Base-by-base conservation (phyloP, 352 stramenopile genomes). In the Globisporangium paddicum region DNA sequence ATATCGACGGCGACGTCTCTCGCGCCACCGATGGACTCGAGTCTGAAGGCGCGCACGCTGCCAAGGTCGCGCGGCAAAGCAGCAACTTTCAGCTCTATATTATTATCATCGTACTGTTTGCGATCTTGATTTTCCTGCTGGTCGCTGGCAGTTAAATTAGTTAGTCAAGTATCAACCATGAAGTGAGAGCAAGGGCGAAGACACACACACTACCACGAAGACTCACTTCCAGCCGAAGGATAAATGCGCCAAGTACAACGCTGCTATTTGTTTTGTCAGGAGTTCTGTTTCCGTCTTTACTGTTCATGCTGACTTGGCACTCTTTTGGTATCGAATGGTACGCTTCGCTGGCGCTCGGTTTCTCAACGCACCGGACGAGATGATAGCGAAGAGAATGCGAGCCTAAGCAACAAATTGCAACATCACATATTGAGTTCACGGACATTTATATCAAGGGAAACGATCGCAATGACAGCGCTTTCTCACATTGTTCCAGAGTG, bases 61-160 rank as follows among this genome's bases (percentile, higher is more conserved):
- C 82, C 11, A 73, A 85, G 66, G 92, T 96, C 64, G 96, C 96
- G 63, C 93, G 94, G 63, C 77, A 97, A 57, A 98, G 96, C 74
- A 91, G 96, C 69, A 96, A 97, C 68, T 96, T 97, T 62, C 96
- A 96, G 68, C 74, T 97, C 49, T 97, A 97, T 73, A 64, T 97
- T 38, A 92, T 86, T 61, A 97, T 97, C 71, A 64, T 94, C 57
- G 74, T 96, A 41, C 72, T 96, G 26, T 67, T 89, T 50, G 72
- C 86, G 56, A 92, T 96, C 61, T 79, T 97, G 62, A 84, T 95
- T 51, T 89, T 97, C 67, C 74, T 96, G 18, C 69, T 97, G n/a
- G 59, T 96, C 30, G 77, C 80, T 3, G 83, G 86, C 30, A 78
- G 80, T 48, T 82, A 67, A 78, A 79, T 48, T 82, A 67, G 52